phyloP scores from a whole-genome alignment of 1,284 basidiomycete species.

The Melampsora larici-populina region DNA sequence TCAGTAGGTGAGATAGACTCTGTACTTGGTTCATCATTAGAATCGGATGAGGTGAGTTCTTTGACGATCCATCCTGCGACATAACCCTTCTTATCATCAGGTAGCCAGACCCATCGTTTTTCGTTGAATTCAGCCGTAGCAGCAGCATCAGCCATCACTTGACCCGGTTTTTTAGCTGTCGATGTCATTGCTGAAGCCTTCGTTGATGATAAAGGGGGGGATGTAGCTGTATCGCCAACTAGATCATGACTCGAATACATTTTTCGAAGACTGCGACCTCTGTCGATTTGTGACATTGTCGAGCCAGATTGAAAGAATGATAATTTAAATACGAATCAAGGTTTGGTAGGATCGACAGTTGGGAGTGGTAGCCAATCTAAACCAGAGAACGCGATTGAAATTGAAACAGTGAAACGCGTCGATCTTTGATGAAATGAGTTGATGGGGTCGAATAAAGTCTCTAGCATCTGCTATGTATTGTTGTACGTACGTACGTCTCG shows the following conservation, averaged over 20 bases:
- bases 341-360: neutral
- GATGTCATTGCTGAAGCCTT: conserved; percentile 26
- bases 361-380: neutral
- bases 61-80: conserved; percentile 82
- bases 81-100: conserved; percentile 82
- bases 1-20: conserved; percentile 57
- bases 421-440: neutral
- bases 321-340: neutral
- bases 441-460: neutral
- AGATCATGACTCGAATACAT: conserved; percentile 26
- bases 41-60: conserved; percentile 56
- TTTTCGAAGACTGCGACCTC: conserved; percentile 24
- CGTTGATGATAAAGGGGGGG: conserved; percentile 28
- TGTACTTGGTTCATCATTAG: conserved; percentile 6
- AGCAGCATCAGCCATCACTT: conserved; percentile 61
- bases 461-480: no score
- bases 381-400: neutral
- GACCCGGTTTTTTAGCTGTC: conserved; percentile 45
- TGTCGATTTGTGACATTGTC: conserved; percentile 36
- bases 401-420: conserved; percentile 1
- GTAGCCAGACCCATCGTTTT: conserved; percentile 97
- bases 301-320: neutral
- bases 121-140: conserved; percentile 90
- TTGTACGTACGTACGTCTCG: no score
- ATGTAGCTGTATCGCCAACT: conserved; percentile 12